phyloP scores from a whole-genome alignment of 2,329 filamentous ascomycete genomes.

The Colletotrichum spaethianum region DNA sequence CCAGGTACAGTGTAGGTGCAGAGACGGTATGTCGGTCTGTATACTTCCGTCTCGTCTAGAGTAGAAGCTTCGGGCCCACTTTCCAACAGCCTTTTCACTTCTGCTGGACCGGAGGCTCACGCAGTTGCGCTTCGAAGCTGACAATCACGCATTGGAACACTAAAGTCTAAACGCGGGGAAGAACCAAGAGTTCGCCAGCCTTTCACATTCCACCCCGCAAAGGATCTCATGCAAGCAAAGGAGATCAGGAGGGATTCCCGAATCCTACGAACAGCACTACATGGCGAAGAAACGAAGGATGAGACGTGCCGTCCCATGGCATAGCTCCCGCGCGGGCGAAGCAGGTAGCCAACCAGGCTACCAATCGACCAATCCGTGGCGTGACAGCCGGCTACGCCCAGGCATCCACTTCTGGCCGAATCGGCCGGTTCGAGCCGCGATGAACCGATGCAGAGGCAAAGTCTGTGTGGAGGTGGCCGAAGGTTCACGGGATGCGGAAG shows the following conservation, averaged over 20 bases:
- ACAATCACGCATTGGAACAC: background rate
- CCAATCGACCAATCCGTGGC: background rate
- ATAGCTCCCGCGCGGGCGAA: background rate
- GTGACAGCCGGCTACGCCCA: background rate
- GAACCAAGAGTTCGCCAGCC: background rate
- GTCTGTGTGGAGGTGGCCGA: background rate
- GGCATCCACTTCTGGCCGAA: background rate
- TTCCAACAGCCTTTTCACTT: background rate
- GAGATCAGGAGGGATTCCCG: background rate
- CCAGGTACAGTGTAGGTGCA: no score
- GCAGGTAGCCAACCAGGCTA: background rate
- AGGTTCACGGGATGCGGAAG: background rate
- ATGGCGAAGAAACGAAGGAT: background rate
- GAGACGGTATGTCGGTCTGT: background rate
- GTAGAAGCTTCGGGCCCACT: background rate
- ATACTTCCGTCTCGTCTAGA: background rate
- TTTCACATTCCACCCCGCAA: background rate
- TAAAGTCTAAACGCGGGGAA: background rate
- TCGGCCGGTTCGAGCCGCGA: background rate
- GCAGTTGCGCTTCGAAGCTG: background rate
- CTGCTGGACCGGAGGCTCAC: background rate
- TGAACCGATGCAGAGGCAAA: background rate
- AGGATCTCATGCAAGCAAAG: slow-evolving; percentile 11
- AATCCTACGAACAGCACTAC: background rate
- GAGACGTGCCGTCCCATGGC: slow-evolving; percentile 1